Evolutionary conservation across 2,329 filamentous ascomycete genomes (phyloP).

Genomic region (Calonectria naviculata): DNA sequence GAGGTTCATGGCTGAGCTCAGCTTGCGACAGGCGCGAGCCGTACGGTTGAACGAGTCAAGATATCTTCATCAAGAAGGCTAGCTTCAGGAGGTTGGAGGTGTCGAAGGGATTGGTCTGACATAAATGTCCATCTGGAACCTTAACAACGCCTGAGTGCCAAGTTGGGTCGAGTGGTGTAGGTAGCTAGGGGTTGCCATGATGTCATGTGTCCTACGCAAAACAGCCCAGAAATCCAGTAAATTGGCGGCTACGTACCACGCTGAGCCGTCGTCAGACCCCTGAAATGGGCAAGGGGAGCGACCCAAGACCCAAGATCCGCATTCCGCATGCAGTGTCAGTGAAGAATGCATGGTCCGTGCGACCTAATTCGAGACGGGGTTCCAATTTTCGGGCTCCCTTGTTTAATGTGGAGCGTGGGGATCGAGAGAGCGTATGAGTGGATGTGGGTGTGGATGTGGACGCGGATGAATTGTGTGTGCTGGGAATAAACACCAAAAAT

Average conservation of each 20-base stretch:
- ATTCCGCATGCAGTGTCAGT: conserved; percentile 1
- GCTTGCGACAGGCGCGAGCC: conserved; percentile 14
- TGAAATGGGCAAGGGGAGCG: conserved; percentile 3
- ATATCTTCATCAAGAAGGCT: conserved; percentile 9
- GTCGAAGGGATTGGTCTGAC: background rate
- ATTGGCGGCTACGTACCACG: conserved; percentile 3
- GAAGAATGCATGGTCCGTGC: conserved; percentile 13
- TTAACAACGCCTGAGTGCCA: background rate
- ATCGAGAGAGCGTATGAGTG: background rate
- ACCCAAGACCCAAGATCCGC: background rate
- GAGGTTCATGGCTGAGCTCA: conserved; percentile 52
- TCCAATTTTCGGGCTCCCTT: background rate
- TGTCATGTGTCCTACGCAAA: conserved; percentile 33
- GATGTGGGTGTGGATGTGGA: too few relatives aligned
- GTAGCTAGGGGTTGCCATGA: conserved; percentile 35
- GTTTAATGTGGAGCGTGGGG: background rate
- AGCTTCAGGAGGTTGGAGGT: background rate
- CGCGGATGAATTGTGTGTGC: background rate
- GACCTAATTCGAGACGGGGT: background rate
- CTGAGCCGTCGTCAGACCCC: background rate
- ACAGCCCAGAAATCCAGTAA: background rate
- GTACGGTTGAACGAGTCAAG: conserved; percentile 20
- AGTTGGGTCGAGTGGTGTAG: background rate
- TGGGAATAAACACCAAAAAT: conserved; percentile 41
- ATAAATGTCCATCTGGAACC: conserved; percentile 10